Base-by-base conservation (phyloP, 169 alveolate genomes). In the Ichthyophthirius multifiliis region DNA sequence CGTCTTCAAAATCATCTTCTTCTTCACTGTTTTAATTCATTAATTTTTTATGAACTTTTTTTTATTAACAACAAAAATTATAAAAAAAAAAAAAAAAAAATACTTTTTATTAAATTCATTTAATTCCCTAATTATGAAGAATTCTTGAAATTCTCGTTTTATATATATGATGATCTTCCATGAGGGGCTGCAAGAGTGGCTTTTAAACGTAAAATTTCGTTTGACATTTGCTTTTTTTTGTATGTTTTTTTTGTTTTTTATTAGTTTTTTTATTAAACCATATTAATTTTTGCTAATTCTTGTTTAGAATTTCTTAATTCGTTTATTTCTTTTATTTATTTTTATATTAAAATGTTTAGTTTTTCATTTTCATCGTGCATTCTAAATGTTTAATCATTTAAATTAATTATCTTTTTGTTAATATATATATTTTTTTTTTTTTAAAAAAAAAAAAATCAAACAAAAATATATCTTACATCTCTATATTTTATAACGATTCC, bases 401-500 rank as follows among this genome's bases (percentile, higher is more conserved):
- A 64, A 65, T 27, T 64, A 18, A 65, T 63, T 27, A 39, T 41
- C 64, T 64, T 18, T n/a, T 64, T 62, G 37, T 43, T 77, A 55
- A 27, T 10, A 9, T 43, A 23, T 41, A 0, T 41, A 34, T 6
- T 12, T 12, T 45, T 45, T 45, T 45, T n/a, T 45, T 45, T 45
- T 45, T 7, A n/a, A 4, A 6, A 3, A n/a, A 55, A 27, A 6
- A 12, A 2, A 55, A 20, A 27, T 4, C 15, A 15, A 1, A 27
- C 31, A 16, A 55, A 55, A 55, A 55, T 1, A 55, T 43, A 20
- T 1, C 45, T 30, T 30, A 78, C 64, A 35, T 78, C 84, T 78
- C 74, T 78, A 32, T 78, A 78, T 65, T 78, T 78, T 5, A 78
- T 78, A 0, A 78, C 78, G 32, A 78, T 78, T 3, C 84, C 84